Base-by-base conservation (phyloP, 805 yeast species). In the Ogataea zsoltii region DNA sequence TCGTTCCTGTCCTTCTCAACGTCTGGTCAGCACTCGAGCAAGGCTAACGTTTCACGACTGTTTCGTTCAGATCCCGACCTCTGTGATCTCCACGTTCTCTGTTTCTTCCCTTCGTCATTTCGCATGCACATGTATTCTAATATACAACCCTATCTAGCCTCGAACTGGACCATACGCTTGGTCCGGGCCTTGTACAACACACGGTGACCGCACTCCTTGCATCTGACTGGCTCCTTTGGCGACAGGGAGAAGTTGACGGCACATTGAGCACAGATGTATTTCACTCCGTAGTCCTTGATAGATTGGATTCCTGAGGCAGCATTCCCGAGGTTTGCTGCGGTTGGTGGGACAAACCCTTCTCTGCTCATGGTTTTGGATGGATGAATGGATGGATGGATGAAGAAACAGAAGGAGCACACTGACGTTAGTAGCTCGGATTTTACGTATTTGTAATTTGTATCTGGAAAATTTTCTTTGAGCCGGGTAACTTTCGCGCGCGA, bases 181-280 rank as follows among this genome's bases (percentile, higher is more conserved):
- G 98, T 92, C 75, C 99, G 85, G 51, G 97, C 96, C 75, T 94
- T 94, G 75, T 92, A 88, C 52, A 94, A 75, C 49, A 94, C 97
- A 72, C 99, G 85, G 73, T 94, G 98, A 53, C 99, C 99, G 71
- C 99, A 94, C 58, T 91, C 96, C 71, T 90, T 91, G 73, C 99
- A 94, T 74, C 98, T 87, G 54, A 94, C 96, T 25, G 98, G 96
- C 67, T 94, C 99, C 57, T 87, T 88, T 71, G 92, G 89, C 43
- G 89, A 83, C 56, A 94, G 79, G 2, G 96, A 82, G 57, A 91
- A 85, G 44, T 85, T 83, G 45, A 91, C 80, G 7, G 97, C 96
- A 71, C 99, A 94, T 73, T 89, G 94, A 35, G 98, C 96, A 70
- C 99, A 92, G 64, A 90, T 83, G 71, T 92, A 92, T 61, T 86